phyloP scores from a whole-genome alignment of 2,329 filamentous ascomycete species.

The Parascedosporium putredinis region DNA sequence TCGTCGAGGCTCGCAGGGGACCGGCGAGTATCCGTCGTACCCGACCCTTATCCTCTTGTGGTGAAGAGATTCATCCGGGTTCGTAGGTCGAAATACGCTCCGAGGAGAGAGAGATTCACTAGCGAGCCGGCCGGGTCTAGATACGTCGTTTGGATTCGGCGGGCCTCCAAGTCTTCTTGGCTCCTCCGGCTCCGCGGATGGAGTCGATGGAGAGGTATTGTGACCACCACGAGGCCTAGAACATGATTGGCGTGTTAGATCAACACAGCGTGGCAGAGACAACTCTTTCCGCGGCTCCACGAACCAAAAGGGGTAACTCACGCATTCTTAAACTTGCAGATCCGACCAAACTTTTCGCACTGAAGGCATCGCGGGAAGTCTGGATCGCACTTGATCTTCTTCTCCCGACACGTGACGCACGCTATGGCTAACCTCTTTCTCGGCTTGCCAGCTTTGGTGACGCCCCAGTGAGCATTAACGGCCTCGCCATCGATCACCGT shows the following conservation, averaged over 20 bases:
- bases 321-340: constrained; percentile 80
- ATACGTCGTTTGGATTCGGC: constrained; percentile 24
- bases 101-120: constrained; percentile 39
- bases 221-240: constrained; percentile 46
- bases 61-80: constrained; percentile 21
- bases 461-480: constrained; percentile 86
- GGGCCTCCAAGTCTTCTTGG: constrained; percentile 24
- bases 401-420: constrained; percentile 88
- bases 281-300: not conserved
- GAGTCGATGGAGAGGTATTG: constrained; percentile 43
- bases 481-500: constrained; percentile 75
- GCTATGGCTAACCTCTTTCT: constrained; percentile 83
- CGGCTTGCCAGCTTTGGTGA: constrained; percentile 89
- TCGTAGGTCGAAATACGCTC: constrained; percentile 23
- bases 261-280: not conserved
- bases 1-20: constrained; percentile 5
- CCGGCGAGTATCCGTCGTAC: constrained; percentile 28
- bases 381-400: constrained; percentile 96
- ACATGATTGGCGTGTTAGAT: not conserved
- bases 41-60: constrained; percentile 39
- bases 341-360: constrained; percentile 80
- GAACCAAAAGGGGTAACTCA: constrained; percentile 39
- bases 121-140: constrained; percentile 30
- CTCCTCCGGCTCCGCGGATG: constrained; percentile 39
- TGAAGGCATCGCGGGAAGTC: constrained; percentile 80